Base-by-base conservation (phyloP, 163 green algal genomes). In the Chlamydomonas reinhardtii region DNA sequence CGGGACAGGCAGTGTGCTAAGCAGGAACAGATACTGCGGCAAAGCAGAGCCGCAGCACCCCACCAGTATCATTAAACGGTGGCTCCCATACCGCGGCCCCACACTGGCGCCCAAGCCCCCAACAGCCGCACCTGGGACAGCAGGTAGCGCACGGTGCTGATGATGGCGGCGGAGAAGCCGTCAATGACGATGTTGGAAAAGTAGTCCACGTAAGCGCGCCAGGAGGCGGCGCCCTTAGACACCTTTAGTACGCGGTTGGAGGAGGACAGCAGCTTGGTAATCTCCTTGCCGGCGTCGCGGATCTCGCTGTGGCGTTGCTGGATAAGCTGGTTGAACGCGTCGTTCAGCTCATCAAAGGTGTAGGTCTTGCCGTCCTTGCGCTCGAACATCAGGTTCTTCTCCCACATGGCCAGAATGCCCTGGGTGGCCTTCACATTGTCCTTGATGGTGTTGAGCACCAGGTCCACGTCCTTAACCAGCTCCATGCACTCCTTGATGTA, bases 161-260 rank as follows among this genome's bases (percentile, higher is more conserved):
- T 94, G 82, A 98, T 97, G 66, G 91, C 91, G 0, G 88, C 75
- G 1, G 89, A 91, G 64, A 98, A 95, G 56, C 96, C 96, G 29
- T 95, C 89, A 6, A 97, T 94, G 27, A 98, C 94, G 48, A 98
- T 96, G 75, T 96, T 92, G 37, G 89, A 94, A 14, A 98, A 93
- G 88, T 97, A 97, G 70, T 97, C 94, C 22, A 97, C 92, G 82
- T 98, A 99, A 2, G 90, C 90, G 65, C 93, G 94, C 96, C 96
- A 98, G 27, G 75, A 83, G 2, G 85, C 72, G 9, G 89, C 88
- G 14, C 83, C 91, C 87, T 94, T 95, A 82, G 85, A 91, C 75
- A 94, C 93, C 88, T 95, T 91, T 52, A 98, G 92, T 32, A 95
- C 94, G 29, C 93, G 89, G 90, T 97, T 97, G 72, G 88, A 94